phyloP scores from a whole-genome alignment of 257 asterid genomes.

The Nicotiana knightiana region DNA sequence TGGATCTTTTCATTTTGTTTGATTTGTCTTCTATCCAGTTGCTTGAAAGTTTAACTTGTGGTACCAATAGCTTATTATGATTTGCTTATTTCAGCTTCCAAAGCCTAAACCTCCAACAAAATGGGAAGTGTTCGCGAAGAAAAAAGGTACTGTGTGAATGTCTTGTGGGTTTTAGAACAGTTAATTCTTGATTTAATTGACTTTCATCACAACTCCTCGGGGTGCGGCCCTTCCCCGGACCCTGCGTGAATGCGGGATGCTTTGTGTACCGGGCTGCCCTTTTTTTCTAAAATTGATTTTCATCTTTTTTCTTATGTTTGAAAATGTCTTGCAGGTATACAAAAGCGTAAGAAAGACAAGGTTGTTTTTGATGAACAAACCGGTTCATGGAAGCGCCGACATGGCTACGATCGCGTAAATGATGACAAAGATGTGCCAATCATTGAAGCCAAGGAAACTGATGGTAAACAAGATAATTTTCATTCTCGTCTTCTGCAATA shows the following conservation, averaged over 20 bases:
- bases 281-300: neutral
- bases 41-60: neutral
- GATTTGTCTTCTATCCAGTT: neutral
- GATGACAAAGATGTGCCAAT: slow-evolving; percentile 89
- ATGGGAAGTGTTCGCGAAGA: slow-evolving; percentile 86
- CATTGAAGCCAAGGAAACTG: slow-evolving; percentile 86
- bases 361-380: slow-evolving; percentile 75
- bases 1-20: neutral
- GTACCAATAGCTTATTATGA: neutral
- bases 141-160: slow-evolving; percentile 52
- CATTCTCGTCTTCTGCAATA: neutral
- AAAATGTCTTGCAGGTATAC: slow-evolving; percentile 52
- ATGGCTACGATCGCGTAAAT: slow-evolving; percentile 88
- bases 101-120: slow-evolving; percentile 86
- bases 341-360: slow-evolving; percentile 66
- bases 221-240: too few relatives aligned
- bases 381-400: slow-evolving; percentile 77
- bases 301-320: neutral
- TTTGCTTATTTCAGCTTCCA: slow-evolving; percentile 57
- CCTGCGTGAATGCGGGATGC: too few relatives aligned
- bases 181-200: neutral
- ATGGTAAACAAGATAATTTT: slow-evolving; percentile 39
- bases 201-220: neutral
- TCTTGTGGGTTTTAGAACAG: neutral
- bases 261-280: too few relatives aligned